A percentile compares a stretch with the other conserved stretches of the same genome.
Evolutionary conservation across 805 yeast species (phyloP).

Genomic region (Lipomyces sp.): DNA sequence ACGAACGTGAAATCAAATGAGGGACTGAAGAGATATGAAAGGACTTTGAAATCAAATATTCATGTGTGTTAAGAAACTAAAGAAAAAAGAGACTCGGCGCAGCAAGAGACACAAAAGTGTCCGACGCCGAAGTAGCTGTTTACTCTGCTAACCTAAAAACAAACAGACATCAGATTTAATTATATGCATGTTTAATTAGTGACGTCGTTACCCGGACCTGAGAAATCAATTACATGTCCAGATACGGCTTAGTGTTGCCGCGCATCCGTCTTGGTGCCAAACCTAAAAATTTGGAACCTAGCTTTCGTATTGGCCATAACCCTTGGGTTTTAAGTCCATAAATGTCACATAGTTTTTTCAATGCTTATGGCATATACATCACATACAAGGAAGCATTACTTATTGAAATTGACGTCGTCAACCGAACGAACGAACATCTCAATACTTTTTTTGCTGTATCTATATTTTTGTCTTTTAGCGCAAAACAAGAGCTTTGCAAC

Average conservation of each 20-base stretch:
- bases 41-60: neutral
- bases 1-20: neutral
- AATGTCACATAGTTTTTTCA: too few relatives aligned
- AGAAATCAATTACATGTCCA: neutral
- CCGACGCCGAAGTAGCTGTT: neutral
- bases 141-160: neutral
- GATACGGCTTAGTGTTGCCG: neutral
- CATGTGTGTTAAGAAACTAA: neutral
- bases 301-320: too few relatives aligned
- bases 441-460: too few relatives aligned
- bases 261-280: too few relatives aligned
- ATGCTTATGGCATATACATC: too few relatives aligned
- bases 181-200: neutral
- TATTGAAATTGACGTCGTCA: too few relatives aligned
- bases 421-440: too few relatives aligned
- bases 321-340: too few relatives aligned
- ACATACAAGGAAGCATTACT: too few relatives aligned
- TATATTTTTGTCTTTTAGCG: too few relatives aligned
- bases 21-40: neutral
- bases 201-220: slow-evolving; percentile 1
- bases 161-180: neutral
- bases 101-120: neutral
- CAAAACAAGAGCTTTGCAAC: neutral
- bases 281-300: too few relatives aligned
- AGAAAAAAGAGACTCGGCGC: neutral